Evolutionary conservation across 768 basidiomycete genomes (phyloP).

Genomic region (Termitomyces bulborhizus): DNA sequence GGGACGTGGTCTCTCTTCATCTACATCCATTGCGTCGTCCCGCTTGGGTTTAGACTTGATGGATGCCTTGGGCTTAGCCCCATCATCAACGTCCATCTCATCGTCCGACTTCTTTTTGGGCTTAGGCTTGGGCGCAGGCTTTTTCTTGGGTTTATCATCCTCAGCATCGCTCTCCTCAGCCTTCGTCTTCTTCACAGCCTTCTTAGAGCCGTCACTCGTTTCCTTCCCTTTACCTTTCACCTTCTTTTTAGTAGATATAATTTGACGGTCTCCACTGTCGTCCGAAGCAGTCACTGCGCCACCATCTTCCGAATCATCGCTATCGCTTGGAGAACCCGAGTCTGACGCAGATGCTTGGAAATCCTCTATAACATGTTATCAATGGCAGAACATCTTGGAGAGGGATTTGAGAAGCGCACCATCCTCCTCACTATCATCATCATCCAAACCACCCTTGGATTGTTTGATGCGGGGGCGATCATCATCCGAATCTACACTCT

Average conservation of each 20-base stretch:
- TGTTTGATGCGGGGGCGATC: slow-evolving; percentile 46
- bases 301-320: slow-evolving; percentile 60
- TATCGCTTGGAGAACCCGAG: slow-evolving; percentile 79
- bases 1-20: slow-evolving; percentile 30
- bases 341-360: slow-evolving; percentile 86
- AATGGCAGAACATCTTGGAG: slow-evolving; percentile 2
- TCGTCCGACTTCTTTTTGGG: slow-evolving; percentile 39
- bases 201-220: slow-evolving; percentile 28
- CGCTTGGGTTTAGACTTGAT: slow-evolving; percentile 32
- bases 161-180: slow-evolving; percentile 41
- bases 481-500: slow-evolving; percentile 72
- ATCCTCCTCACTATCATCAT: slow-evolving; percentile 75
- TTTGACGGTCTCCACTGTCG: slow-evolving; percentile 71
- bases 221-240: slow-evolving; percentile 38
- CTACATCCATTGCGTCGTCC: slow-evolving; percentile 44
- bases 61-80: slow-evolving; percentile 24
- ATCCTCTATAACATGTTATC: slow-evolving; percentile 52
- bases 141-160: slow-evolving; percentile 38
- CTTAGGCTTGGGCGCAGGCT: slow-evolving; percentile 39
- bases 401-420: slow-evolving; percentile 29
- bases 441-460: slow-evolving; percentile 49
- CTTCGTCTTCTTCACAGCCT: slow-evolving; percentile 36
- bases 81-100: slow-evolving; percentile 39
- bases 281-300: slow-evolving; percentile 80
- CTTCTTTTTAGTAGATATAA: slow-evolving; percentile 40